Base-by-base conservation (phyloP, 345 rosid species). In the Populus euphratica region DNA sequence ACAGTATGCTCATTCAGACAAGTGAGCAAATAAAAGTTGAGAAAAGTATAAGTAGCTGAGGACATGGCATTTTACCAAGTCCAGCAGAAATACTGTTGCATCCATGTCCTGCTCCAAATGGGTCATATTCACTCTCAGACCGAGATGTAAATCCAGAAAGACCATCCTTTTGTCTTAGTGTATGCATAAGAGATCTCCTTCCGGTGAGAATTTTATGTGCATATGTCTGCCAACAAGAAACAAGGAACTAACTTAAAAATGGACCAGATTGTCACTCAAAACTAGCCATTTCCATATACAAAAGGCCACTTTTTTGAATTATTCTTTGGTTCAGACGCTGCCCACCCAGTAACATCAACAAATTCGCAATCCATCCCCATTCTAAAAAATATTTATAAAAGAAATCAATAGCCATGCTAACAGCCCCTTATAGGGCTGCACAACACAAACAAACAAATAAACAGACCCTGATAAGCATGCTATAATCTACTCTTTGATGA, bases 81-180 rank as follows among this genome's bases (percentile, higher is more conserved):
- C 98, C 98, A 83, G 98, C 98, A 75, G 97, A 94, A 66, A 94
- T 77, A 76, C 97, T 91, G 81, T 86, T 94, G 88, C 97, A 94
- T 61, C 98, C 97, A 86, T 94, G 98, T 33, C 91, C 94, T 4
- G 91, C 84, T 59, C 94, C 94, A 87, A 94, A 94, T n/a, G 97
- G 88, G 85, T 94, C 98, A 74, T 87, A 93, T 80, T 88, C 95
- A 76, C 97, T 91, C 81, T 89, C 97, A 70, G 85, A 85, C 36
- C 83, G 90, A 71, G 89, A 87, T 52, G 93, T 89, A 78, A 79
- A 89, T 39, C 89, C 88, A 72, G 97, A 91, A 69, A 85, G 84
- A 74, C 95, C 90, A 70, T 86, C 80, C 82, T 84, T 91, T 87
- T 86, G 87, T 69, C 92, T 87, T 69, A 89, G 47, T 1, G 87